Percentiles rank a stretch among this genome's conserved stretches.
Evolutionary conservation across 306 rosid species (phyloP).

Genomic region (Phaseolus lunatus): DNA sequence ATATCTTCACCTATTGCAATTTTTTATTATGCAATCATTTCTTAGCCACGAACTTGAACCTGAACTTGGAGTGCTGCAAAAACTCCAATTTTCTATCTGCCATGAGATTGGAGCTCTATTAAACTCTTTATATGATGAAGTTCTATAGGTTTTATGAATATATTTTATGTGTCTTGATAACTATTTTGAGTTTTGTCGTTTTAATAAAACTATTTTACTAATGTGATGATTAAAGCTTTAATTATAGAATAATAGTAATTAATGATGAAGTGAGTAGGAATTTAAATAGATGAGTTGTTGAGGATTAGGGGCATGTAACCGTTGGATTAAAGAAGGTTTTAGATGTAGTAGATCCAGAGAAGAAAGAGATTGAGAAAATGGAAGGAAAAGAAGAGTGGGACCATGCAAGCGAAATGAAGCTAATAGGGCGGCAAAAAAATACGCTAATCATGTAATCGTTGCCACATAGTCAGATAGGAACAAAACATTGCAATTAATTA

Average conservation of each 20-base stretch:
- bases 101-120: background rate
- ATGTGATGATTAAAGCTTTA: too few relatives aligned
- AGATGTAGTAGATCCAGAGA: background rate
- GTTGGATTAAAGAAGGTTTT: conserved; percentile 22
- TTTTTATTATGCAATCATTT: conserved; percentile 30
- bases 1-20: background rate
- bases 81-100: background rate
- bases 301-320: too few relatives aligned
- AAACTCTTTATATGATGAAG: background rate
- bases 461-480: background rate
- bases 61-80: background rate
- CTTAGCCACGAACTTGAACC: conserved; percentile 13
- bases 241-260: too few relatives aligned
- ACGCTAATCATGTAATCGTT: conserved; percentile 45
- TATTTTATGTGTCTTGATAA: too few relatives aligned
- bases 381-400: conserved; percentile 50
- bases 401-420: conserved; percentile 77
- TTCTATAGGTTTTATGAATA: background rate
- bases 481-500: conserved; percentile 14
- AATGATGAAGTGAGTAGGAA: too few relatives aligned
- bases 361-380: background rate
- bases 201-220: too few relatives aligned
- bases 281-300: too few relatives aligned
- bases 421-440: conserved; percentile 66
- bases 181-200: background rate